Evolutionary conservation across 2,329 filamentous ascomycete species (phyloP), one percentile per base, ranked within the genome.

Genomic region (Stachybotrys chlorohalonatus): DNA sequence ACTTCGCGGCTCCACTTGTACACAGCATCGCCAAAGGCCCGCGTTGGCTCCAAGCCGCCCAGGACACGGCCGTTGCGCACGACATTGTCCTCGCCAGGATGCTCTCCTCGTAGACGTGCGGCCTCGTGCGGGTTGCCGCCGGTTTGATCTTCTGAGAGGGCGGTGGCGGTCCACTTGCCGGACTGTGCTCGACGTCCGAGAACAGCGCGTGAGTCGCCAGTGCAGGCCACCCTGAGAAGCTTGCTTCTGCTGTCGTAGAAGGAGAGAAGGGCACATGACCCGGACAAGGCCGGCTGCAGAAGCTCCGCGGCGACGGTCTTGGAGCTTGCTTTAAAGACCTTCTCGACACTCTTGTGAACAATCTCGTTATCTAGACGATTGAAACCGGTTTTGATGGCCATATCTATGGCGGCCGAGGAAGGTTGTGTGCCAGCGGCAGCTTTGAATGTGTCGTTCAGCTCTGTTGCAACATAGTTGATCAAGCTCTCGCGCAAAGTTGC

Each of bases 1-100:
- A 91, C 87, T 57, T 96, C 90, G 52, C 83, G 81, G 56, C 83
- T 89, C 94, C 94, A 99, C 72, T 99, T 99, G 77, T 99, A 99
- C 63, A 87, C 86, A 8, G 94, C 93, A 70, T 99, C 94, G 42
- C 94, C 95, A 70, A 99, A 99, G 0, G 95, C 93, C 59, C 94
- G 86, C 16, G 87, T 93, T 4, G 94, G 94, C 70, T 99, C 94
- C 11, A 99, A 78, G 16, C 92, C 89, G 49, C 94, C 94, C 0
- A 99, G 80, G 15, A 99, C 90, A 57, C 94, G 87, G 6, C 94
- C 94, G 62, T 95, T 94, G 48, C 85, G 81, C 47, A 96, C 85
- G 8, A 96, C 94, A 62, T 92, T 80, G 13, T 89, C 86, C 72
- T 99, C 94, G 31, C 87, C 88, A 0, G 94, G 94, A 66, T 99